Conservation (phyloP, 2,329 filamentous ascomycete species). For the Neurospora sp. region DNA sequence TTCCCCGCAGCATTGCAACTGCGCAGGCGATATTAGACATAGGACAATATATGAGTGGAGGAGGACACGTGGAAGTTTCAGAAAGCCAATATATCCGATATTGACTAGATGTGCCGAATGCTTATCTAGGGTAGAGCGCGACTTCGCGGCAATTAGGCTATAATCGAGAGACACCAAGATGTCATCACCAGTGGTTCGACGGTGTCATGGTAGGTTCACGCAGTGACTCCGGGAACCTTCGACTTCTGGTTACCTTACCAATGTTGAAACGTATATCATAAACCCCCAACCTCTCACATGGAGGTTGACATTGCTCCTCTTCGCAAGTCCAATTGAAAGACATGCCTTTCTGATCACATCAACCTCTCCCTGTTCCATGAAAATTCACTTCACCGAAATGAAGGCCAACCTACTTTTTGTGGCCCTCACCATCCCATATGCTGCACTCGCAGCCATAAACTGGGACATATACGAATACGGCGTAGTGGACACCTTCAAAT, state of each 20-base stretch:
- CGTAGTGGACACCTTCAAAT: slow-evolving; percentile 21
- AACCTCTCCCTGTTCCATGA: background rate
- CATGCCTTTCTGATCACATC: background rate
- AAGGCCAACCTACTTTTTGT: background rate
- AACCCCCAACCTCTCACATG: background rate
- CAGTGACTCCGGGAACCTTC: background rate
- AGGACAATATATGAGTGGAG: background rate
- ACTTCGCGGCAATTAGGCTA: background rate
- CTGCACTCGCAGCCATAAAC: slow-evolving; percentile 15
- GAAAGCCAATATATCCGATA: background rate
- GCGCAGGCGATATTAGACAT: background rate
- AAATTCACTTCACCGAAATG: background rate
- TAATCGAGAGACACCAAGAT: background rate
- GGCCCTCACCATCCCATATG: background rate
- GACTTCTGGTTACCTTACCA: background rate
- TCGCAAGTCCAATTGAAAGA: background rate
- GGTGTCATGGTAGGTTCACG: background rate
- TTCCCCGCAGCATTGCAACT: background rate
- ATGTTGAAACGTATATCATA: background rate
- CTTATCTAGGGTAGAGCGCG: background rate
- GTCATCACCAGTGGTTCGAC: background rate
- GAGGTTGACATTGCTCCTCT: background rate
- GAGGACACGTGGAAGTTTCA: background rate
- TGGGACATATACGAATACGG: slow-evolving; percentile 21
- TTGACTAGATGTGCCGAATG: background rate